Evolutionary conservation across 1,139 yeast species (phyloP), one percentile per base, ranked within the genome.

Genomic region (Yamadazyma friedrichii): DNA sequence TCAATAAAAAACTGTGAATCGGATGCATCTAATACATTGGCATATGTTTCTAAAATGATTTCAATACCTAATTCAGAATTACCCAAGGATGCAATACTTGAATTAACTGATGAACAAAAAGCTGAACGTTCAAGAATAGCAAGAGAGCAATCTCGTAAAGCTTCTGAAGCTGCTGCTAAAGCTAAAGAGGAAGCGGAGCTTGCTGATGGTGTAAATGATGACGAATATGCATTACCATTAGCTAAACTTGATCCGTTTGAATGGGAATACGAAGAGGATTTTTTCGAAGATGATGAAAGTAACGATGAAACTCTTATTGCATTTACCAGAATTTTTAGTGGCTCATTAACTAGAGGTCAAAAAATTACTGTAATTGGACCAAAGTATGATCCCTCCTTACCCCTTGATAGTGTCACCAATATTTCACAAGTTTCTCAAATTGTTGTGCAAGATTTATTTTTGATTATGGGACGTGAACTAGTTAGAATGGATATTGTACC

Each of bases 401-500:
- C 94, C 6, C 64, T 58, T n/a, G 68, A 63, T 13, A 76, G 79
- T 45, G 59, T 61, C 1, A 51, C 54, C 4, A 70, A 70, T 43
- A 39, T 43, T 4, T 61, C 61, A 16, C 84, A 84, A 53, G 66
- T 82, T 16, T 67, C 76, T 22, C 50, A 59, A 24, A 60, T 70
- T 12, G 70, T 64, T 40, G 76, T 94, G 27, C 76, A 84, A 11
- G 88, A 84, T 36, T 66, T 94, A 35, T 91, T 79, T 55, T 67
- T 93, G 46, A 72, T 94, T 38, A 94, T 94, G 98, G 99, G 98
- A 11, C 74, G 93, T 48, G 98, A 93, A 47, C 70, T 93, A 41
- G 81, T 89, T 2, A 73, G 88, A 10, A 71, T 94, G 52, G 76
- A 83, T 25, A 75, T 73, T 10, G 97, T 93, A 3, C 96, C 96